Evolutionary conservation across 345 rosid genomes (phyloP).

Genomic region (sweet orange (Citrus sinensis)): DVS_A1.0 CM039166.1:17299001-17299500

Average conservation of each 20-base stretch:
- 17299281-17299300: background rate
- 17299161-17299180: constrained; percentile 49
- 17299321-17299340: too few relatives aligned
- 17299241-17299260: background rate
- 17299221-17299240: constrained; percentile 30
- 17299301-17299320: background rate
- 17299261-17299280: background rate
- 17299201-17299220: constrained; percentile 53
- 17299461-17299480: too few relatives aligned
- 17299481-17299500: too few relatives aligned
- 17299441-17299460: too few relatives aligned
- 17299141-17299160: constrained; percentile 69
- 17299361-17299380: background rate
- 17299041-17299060: constrained; percentile 72
- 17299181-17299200: constrained; percentile 56
- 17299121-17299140: constrained; percentile 94
- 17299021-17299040: constrained; percentile 18
- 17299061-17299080: constrained; percentile 66
- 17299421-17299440: background rate
- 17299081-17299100: constrained; percentile 84
- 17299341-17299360: background rate
- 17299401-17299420: background rate
- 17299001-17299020: constrained; percentile 15
- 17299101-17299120: constrained; percentile 93
- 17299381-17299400: background rate